Base-by-base conservation (phyloP, 73 alveolate genomes). In the Paramecium sexaurelia region DNA sequence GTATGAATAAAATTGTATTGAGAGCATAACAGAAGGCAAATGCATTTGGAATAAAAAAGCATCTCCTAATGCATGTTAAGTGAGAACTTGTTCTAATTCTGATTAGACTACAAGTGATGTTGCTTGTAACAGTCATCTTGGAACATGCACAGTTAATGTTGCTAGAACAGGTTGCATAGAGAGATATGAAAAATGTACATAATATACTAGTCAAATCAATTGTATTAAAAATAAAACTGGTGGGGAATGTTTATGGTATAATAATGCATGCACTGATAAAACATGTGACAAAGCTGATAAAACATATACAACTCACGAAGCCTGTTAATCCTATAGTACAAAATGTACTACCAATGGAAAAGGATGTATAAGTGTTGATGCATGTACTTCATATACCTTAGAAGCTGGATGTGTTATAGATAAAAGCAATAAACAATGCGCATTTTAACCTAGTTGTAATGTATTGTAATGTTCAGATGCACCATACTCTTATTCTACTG, bases 1-100 rank as follows among this genome's bases (percentile, higher is more conserved):
- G 13, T 40, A 24, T 41, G 26, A 37, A 26, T 19, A 39, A 11
- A 29, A 41, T 29, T 78, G 90, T 20, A 41, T 78, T 13, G 29
- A 19, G 24, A 26, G 61, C 19, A 7, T 61, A 78, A 13, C 35
- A 22, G 68, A 26, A 41, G 73, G 47, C 6, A 41, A 8, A 43
- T 78, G 90, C 17, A 45, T 78, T 10, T 78, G 90, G 90, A 78
- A 78, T 78, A 41, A 20, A 37, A 39, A 41, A 11, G 68, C 71
- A 41, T 78, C 90, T 41, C 90, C 90, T 24, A 26, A 32, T 41
- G 90, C 71, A 29, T 78, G 90, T 78, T 37, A 78, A 45, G 39
- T 33, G 7, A 78, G 90, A 78, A 41, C 75, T 40, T 78, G 90
- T 78, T 19, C 68, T 7, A 78, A 78, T 24, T 78, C 90, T 17